These are phyloP conservation scores for Plasmodium chabaudi DNA, from an alignment of 169 alveolate genomes.

Conservation along the genomic window DNA sequence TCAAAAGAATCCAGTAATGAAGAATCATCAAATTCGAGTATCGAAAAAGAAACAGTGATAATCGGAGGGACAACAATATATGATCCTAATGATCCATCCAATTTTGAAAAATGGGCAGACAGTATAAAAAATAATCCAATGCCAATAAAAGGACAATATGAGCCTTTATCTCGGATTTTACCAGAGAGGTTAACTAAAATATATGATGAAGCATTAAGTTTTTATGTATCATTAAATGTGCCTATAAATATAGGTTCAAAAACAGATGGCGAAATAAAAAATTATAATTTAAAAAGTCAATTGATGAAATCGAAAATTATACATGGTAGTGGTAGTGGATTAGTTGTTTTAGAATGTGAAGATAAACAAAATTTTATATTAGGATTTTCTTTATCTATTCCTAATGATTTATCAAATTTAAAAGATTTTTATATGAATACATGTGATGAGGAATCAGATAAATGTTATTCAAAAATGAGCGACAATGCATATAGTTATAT, in stretches of 20 bases:
- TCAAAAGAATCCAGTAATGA: slow-evolving; percentile 38
- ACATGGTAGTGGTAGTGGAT: slow-evolving; percentile 50
- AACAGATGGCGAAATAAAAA: slow-evolving; percentile 48
- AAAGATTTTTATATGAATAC: slow-evolving; percentile 52
- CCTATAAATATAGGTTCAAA: slow-evolving; percentile 36
- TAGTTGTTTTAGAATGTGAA: slow-evolving; percentile 69
- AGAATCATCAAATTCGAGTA: slow-evolving; percentile 46
- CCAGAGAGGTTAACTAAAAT: slow-evolving; percentile 37
- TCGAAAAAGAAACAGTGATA: slow-evolving; percentile 81
- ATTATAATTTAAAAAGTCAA: slow-evolving; percentile 43
- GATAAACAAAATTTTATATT: slow-evolving; percentile 63
- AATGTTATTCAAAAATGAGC: slow-evolving; percentile 70
- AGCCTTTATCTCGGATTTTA: slow-evolving; percentile 78
- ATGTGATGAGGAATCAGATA: slow-evolving; percentile 65
- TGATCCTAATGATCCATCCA: slow-evolving; percentile 81
- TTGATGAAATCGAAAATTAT: slow-evolving; percentile 36
- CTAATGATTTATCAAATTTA: slow-evolving; percentile 57
- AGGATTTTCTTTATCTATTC: slow-evolving; percentile 66
- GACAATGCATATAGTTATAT: slow-evolving; percentile 48
- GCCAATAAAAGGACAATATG: slow-evolving; percentile 85
- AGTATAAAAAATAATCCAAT: slow-evolving; percentile 82
- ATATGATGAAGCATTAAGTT: slow-evolving; percentile 57
- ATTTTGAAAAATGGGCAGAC: slow-evolving; percentile 82
- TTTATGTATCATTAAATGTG: slow-evolving; percentile 50
- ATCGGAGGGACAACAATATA: slow-evolving; percentile 85